phyloP scores from a whole-genome alignment of 169 alveolate species.

The Plasmodium vinckei region DNA sequence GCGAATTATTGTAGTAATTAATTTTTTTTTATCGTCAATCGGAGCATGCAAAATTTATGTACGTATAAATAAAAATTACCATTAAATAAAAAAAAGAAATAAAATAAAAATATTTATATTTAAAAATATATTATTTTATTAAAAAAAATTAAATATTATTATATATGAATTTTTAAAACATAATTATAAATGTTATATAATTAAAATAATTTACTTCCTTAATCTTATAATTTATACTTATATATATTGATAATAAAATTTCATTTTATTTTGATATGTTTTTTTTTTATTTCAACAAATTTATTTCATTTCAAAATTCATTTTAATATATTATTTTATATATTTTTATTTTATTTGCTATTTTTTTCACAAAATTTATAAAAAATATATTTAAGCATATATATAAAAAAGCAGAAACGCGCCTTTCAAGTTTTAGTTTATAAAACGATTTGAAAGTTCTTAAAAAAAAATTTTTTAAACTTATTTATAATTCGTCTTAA shows the following conservation, averaged over 20 bases:
- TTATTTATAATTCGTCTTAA: conserved; percentile 30
- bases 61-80: no score
- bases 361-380: conserved; percentile 1
- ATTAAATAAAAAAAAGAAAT: no score
- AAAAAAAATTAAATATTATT: neutral
- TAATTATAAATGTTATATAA: neutral
- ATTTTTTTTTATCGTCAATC: no score
- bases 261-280: neutral
- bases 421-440: no score
- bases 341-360: neutral
- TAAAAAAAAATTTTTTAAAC: neutral
- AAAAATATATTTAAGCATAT: neutral
- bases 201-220: neutral
- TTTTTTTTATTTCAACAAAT: neutral
- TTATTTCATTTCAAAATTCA: neutral
- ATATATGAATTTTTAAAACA: neutral
- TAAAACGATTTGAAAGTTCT: no score
- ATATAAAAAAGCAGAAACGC: neutral
- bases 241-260: no score
- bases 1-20: no score
- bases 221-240: no score
- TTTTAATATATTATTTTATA: neutral
- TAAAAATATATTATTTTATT: no score
- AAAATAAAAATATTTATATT: no score
- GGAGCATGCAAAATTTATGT: no score